phyloP scores from a whole-genome alignment of 768 basidiomycete genomes.

The Lentinula lateritia region DNA sequence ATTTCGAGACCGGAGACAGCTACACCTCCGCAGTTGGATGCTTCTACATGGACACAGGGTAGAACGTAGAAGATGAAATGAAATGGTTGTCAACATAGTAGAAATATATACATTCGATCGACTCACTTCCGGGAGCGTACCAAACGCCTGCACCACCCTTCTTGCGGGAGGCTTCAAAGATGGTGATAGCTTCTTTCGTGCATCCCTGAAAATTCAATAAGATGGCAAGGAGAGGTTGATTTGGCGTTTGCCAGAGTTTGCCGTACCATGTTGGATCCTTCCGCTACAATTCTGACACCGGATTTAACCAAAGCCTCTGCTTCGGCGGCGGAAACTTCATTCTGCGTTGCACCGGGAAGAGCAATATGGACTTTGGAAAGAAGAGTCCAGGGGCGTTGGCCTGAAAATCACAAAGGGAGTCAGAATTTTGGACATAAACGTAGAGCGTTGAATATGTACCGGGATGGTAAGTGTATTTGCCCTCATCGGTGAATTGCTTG shows the following conservation, averaged over 20 bases:
- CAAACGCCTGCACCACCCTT: slow-evolving; percentile 44
- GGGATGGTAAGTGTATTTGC: slow-evolving; percentile 44
- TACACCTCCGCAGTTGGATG: slow-evolving; percentile 69
- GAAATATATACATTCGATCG: neutral
- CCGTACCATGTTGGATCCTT: slow-evolving; percentile 63
- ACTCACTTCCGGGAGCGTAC: slow-evolving; percentile 71
- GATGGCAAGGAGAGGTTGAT: neutral
- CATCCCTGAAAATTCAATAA: slow-evolving; percentile 32
- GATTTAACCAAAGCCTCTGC: slow-evolving; percentile 65
- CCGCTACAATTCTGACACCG: slow-evolving; percentile 65
- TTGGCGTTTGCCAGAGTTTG: neutral
- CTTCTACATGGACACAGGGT: slow-evolving; percentile 23
- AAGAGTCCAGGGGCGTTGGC: slow-evolving; percentile 64
- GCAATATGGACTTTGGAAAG: slow-evolving; percentile 59
- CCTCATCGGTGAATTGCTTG: slow-evolving; percentile 21
- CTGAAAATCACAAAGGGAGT: slow-evolving; percentile 20
- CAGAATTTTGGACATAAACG: neutral
- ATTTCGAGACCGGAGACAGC: slow-evolving; percentile 77
- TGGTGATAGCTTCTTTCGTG: slow-evolving; percentile 65
- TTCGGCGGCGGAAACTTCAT: slow-evolving; percentile 64
- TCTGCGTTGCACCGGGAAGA: slow-evolving; percentile 68
- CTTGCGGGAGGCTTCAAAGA: slow-evolving; percentile 61
- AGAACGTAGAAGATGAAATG: neutral
- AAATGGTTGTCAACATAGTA: neutral
- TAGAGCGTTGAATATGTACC: slow-evolving; percentile 20